Percentiles rank a stretch among this genome's conserved stretches.
These are phyloP conservation scores for Leccinum angustisporum DNA, from an alignment of 1,284 basidiomycete species.

Conservation along the genomic window DNA sequence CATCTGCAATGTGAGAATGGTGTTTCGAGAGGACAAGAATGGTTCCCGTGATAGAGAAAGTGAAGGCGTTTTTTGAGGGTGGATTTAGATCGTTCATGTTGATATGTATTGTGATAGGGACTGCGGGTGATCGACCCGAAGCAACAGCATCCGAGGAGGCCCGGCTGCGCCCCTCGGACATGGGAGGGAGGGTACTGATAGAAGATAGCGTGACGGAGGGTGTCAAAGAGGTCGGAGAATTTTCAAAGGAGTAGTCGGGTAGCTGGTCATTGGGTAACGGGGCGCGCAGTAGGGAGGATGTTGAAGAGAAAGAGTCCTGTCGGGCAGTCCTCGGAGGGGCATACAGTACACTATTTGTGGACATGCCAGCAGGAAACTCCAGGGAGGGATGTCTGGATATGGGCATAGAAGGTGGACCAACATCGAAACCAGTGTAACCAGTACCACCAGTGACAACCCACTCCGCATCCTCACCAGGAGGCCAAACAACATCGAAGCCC, in stretches of 20 bases:
- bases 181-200: conserved; percentile 50
- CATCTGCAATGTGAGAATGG: conserved; percentile 24
- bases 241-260: conserved; percentile 74
- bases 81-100: conserved; percentile 77
- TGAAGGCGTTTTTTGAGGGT: conserved; percentile 60
- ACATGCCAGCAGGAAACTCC: conserved; percentile 39
- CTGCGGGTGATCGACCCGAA: conserved; percentile 22
- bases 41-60: conserved; percentile 63
- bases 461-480: conserved; percentile 44
- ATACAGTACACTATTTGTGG: conserved; percentile 26
- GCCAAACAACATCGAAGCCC: conserved; percentile 67
- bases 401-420: conserved; percentile 39
- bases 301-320: conserved; percentile 46
- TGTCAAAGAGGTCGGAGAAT: conserved; percentile 49
- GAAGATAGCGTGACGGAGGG: conserved; percentile 55
- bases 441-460: conserved; percentile 64
- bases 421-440: conserved; percentile 69
- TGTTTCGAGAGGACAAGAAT: conserved; percentile 56
- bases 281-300: conserved; percentile 65
- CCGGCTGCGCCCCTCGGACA: conserved; percentile 36
- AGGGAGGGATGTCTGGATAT: conserved; percentile 48
- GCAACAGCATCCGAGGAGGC: conserved; percentile 27
- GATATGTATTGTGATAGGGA: conserved; percentile 57
- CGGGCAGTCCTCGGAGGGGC: conserved; percentile 35
- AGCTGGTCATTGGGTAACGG: conserved; percentile 63